A percentile compares a stretch with the other conserved stretches of the same genome.
These are phyloP conservation scores for Parafenestella ontariensis DNA, from an alignment of 2,329 filamentous ascomycete species.

Conservation along the genomic window DNA sequence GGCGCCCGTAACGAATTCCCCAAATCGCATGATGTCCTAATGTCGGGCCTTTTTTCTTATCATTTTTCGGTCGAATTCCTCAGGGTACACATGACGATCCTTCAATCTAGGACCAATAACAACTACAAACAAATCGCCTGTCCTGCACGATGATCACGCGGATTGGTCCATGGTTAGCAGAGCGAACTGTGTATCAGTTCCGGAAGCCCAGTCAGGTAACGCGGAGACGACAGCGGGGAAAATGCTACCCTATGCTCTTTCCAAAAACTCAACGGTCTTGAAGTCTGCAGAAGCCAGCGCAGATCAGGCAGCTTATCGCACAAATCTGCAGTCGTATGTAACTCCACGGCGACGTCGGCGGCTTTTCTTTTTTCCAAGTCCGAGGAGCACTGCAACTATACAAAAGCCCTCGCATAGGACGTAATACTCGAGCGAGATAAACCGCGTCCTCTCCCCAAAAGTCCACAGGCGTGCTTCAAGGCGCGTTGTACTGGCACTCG, in stretches of 20 bases:
- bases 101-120: conserved; percentile 14
- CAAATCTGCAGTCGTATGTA: conserved; percentile 17
- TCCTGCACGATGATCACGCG: conserved; percentile 3
- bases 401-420: conserved; percentile 19
- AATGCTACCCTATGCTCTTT: conserved; percentile 19
- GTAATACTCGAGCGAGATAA: too few species aligned
- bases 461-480: background rate
- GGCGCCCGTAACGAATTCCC: background rate
- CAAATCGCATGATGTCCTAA: background rate
- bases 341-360: conserved; percentile 20
- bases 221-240: conserved; percentile 6
- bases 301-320: conserved; percentile 2
- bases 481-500: background rate
- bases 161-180: conserved; percentile 6
- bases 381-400: conserved; percentile 9
- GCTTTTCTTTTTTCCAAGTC: background rate
- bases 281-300: conserved; percentile 13
- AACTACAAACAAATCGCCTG: conserved; percentile 5
- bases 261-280: conserved; percentile 4
- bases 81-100: conserved; percentile 12
- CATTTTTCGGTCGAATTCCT: conserved; percentile 5
- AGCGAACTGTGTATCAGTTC: conserved; percentile 6
- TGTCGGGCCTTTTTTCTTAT: conserved; percentile 15
- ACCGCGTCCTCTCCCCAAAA: too few species aligned
- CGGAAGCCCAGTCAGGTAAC: conserved; percentile 3